A percentile compares a stretch with the other conserved stretches of the same genome.
Conservation (phyloP, 805 yeast genomes). For the Candida ortonii region DNA sequence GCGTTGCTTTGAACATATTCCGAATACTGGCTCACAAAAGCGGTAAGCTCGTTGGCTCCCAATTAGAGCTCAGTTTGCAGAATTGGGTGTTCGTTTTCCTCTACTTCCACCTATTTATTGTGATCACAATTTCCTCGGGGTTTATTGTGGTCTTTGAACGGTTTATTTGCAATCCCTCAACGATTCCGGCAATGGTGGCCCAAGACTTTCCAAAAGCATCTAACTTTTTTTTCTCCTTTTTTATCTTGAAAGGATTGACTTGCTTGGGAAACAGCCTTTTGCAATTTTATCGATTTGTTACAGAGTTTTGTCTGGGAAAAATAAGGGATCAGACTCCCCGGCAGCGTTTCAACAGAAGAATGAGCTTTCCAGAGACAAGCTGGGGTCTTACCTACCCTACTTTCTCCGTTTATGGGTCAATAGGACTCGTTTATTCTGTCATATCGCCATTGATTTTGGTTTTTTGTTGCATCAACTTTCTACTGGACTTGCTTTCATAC, state of each 20-base stretch:
- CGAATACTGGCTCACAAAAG: constrained; percentile 51
- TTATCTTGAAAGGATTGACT: constrained; percentile 71
- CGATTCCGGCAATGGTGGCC: constrained; percentile 70
- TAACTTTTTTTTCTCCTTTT: constrained; percentile 77
- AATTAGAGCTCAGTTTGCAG: constrained; percentile 69
- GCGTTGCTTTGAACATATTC: constrained; percentile 57
- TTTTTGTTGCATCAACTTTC: constrained; percentile 55
- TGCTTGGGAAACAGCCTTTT: constrained; percentile 71
- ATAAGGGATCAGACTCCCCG: constrained; percentile 61
- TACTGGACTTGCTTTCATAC: constrained; percentile 58
- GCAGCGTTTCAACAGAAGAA: constrained; percentile 43
- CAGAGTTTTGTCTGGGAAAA: constrained; percentile 35
- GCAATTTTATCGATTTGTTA: constrained; percentile 51
- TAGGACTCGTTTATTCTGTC: constrained; percentile 74
- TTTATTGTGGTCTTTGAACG: constrained; percentile 60
- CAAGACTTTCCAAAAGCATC: constrained; percentile 82
- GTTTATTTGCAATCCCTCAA: constrained; percentile 64
- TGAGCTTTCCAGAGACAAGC: constrained; percentile 43
- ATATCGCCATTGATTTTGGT: constrained; percentile 76
- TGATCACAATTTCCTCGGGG: constrained; percentile 82
- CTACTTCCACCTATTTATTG: constrained; percentile 79
- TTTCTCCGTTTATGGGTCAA: constrained; percentile 72
- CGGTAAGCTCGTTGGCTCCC: constrained; percentile 59
- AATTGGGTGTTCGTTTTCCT: constrained; percentile 74
- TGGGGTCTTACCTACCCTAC: constrained; percentile 84